These are phyloP conservation scores for Lepidium sativum DNA, from an alignment of 345 rosid species.

Conservation along the genomic window DNA sequence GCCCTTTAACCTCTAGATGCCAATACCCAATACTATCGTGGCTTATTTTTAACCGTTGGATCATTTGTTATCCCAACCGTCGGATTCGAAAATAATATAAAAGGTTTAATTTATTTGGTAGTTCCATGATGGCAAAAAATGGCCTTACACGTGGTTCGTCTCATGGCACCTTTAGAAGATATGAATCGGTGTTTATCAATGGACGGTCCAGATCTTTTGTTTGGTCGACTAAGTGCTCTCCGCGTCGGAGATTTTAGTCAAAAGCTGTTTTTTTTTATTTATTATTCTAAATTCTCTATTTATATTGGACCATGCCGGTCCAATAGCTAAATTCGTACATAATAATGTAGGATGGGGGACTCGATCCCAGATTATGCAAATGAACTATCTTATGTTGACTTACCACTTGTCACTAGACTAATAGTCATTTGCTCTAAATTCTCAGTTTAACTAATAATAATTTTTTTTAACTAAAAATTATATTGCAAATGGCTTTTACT, in stretches of 20 bases:
- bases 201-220: conserved; percentile 18
- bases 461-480: too few species aligned
- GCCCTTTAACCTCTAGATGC: conserved; percentile 6
- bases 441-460: too few species aligned
- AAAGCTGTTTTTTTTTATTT: not conserved
- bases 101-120: not conserved
- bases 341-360: too few species aligned
- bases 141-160: conserved; percentile 29
- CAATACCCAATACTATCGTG: conserved; percentile 16
- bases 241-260: conserved; percentile 29
- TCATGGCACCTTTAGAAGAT: conserved; percentile 23
- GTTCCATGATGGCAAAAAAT: conserved; percentile 29
- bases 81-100: not conserved
- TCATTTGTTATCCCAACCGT: conserved; percentile 27
- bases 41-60: conserved; percentile 8
- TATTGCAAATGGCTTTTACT: too few species aligned
- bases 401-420: too few species aligned
- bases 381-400: too few species aligned
- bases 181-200: conserved; percentile 9
- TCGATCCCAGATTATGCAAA: too few species aligned
- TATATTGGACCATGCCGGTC: too few species aligned
- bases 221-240: conserved; percentile 24
- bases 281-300: too few species aligned
- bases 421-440: too few species aligned
- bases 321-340: too few species aligned